Evolutionary conservation across 2,329 filamentous ascomycete species (phyloP).

Genomic region (Sarocladiaceae sp.): DNA sequence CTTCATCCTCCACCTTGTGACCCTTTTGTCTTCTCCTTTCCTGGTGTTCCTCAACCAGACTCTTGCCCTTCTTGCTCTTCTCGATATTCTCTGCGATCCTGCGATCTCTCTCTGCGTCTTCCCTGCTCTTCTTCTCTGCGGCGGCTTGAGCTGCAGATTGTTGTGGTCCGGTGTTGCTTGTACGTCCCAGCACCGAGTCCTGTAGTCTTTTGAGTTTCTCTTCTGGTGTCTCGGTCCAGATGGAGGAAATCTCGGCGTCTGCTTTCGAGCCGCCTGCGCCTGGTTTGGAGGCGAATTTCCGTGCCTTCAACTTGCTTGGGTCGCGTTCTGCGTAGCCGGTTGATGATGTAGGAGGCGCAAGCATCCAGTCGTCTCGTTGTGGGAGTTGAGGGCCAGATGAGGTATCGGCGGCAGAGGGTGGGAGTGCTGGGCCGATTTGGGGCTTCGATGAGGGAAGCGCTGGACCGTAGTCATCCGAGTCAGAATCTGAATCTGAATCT

Average conservation of each 20-base stretch:
- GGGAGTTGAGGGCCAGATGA: slow-evolving; percentile 29
- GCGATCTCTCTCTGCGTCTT: slow-evolving; percentile 52
- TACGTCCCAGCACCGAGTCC: slow-evolving; percentile 75
- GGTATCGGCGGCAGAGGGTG: slow-evolving; percentile 21
- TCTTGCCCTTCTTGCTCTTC: slow-evolving; percentile 47
- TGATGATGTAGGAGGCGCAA: slow-evolving; percentile 57
- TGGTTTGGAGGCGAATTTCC: slow-evolving; percentile 72
- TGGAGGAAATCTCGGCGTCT: slow-evolving; percentile 45
- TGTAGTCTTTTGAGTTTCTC: slow-evolving; percentile 78
- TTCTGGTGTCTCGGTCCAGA: slow-evolving; percentile 91
- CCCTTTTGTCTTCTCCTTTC: slow-evolving; percentile 26
- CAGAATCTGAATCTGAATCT: slow-evolving; percentile 29
- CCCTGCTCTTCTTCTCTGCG: slow-evolving; percentile 35
- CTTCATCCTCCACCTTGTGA: slow-evolving; percentile 51
- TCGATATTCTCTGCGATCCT: slow-evolving; percentile 47
- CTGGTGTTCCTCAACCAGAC: slow-evolving; percentile 56
- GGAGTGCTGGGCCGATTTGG: slow-evolving; percentile 29
- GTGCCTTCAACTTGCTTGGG: slow-evolving; percentile 75
- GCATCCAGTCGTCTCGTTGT: slow-evolving; percentile 82
- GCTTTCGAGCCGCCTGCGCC: slow-evolving; percentile 19
- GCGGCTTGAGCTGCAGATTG: slow-evolving; percentile 28
- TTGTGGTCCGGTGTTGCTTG: background rate
- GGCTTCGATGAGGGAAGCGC: slow-evolving; percentile 49
- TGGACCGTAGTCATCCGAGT: slow-evolving; percentile 52
- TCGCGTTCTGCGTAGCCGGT: slow-evolving; percentile 61